Percentiles rank a stretch among this genome's conserved stretches.
Conservation (phyloP, 495 filamentous ascomycete genomes). For the Talaromyces trachyspermus region DNA sequence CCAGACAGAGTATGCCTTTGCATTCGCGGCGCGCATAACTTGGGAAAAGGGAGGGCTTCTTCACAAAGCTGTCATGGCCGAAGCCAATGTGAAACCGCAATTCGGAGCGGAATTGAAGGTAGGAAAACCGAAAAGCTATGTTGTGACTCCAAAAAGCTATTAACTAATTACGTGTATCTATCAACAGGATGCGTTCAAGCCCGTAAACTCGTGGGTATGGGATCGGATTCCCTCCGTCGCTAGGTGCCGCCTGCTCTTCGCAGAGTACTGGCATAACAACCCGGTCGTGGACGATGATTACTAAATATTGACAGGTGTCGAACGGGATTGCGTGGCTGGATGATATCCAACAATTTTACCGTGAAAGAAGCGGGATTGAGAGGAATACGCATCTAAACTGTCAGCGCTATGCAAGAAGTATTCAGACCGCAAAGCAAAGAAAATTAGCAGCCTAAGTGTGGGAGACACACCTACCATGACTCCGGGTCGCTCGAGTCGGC, state of each 20-base stretch:
- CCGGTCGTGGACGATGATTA: conserved; percentile 21
- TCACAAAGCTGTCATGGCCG: conserved; percentile 50
- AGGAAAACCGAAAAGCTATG: conserved; percentile 9
- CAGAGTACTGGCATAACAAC: too few relatives aligned
- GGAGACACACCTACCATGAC: conserved; percentile 91
- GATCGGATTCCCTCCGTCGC: conserved; percentile 14
- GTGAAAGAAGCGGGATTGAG: conserved; percentile 86
- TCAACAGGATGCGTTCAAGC: conserved; percentile 82
- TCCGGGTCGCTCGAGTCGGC: conserved; percentile 90
- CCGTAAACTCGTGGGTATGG: conserved; percentile 81
- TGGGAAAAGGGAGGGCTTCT: not conserved
- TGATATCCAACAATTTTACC: conserved; percentile 94
- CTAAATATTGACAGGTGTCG: conserved; percentile 47
- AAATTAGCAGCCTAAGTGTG: conserved; percentile 81
- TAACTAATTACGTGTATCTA: conserved; percentile 7
- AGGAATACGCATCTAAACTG: conserved; percentile 88
- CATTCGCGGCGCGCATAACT: conserved; percentile 4
- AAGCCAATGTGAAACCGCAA: conserved; percentile 63
- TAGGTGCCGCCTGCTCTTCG: too few relatives aligned
- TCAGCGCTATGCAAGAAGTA: conserved; percentile 86
- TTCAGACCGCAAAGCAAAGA: conserved; percentile 91
- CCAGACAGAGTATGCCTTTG: too few relatives aligned
- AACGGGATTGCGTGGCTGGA: conserved; percentile 91
- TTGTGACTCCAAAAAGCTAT: not conserved
- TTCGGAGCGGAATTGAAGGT: conserved; percentile 93